Percentiles rank a stretch among this genome's conserved stretches.
These are phyloP conservation scores for Biscogniauxia mediterranea DNA, from an alignment of 2,329 filamentous ascomycete species.

Conservation along the genomic window DNA sequence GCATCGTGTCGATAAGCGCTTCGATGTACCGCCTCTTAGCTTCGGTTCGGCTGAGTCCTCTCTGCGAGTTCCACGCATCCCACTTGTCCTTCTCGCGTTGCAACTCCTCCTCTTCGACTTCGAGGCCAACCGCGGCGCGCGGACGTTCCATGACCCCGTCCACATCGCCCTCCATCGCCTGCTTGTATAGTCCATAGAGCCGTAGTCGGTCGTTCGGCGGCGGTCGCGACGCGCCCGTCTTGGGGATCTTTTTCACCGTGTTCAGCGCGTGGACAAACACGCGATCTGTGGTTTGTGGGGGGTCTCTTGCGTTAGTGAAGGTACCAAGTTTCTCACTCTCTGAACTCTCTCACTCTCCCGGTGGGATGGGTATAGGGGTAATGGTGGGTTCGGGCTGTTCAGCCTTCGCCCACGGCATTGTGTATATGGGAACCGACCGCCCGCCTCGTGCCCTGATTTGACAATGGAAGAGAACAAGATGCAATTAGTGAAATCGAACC, in stretches of 20 bases:
- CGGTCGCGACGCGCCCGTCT: conserved; percentile 85
- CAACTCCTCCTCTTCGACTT: conserved; percentile 51
- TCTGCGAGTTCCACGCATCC: conserved; percentile 94
- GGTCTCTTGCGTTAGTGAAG: conserved; percentile 4
- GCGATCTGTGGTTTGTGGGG: conserved; percentile 61
- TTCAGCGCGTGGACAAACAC: conserved; percentile 99
- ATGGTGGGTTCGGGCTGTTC: conserved; percentile 1
- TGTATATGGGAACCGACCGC: conserved; percentile 13
- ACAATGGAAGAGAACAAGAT: background rate
- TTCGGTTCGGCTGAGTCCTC: conserved; percentile 80
- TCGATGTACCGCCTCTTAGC: conserved; percentile 93
- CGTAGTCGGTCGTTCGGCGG: conserved; percentile 81
- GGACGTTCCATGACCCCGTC: conserved; percentile 91
- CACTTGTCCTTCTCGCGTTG: conserved; percentile 67
- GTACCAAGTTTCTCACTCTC: background rate
- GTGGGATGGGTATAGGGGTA: background rate
- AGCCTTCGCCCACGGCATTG: background rate
- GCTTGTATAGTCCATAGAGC: conserved; percentile 97
- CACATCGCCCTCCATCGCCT: conserved; percentile 98
- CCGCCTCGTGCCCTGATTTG: background rate
- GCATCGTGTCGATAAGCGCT: conserved; percentile 94
- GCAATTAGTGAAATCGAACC: background rate
- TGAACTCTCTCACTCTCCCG: background rate
- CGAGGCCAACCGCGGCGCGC: conserved; percentile 44
- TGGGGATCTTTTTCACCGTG: conserved; percentile 95